Percentiles rank a stretch among this genome's conserved stretches.
Evolutionary conservation across 2,329 filamentous ascomycete species (phyloP).

Genomic region (Elsinoe fawcettii): DNA sequence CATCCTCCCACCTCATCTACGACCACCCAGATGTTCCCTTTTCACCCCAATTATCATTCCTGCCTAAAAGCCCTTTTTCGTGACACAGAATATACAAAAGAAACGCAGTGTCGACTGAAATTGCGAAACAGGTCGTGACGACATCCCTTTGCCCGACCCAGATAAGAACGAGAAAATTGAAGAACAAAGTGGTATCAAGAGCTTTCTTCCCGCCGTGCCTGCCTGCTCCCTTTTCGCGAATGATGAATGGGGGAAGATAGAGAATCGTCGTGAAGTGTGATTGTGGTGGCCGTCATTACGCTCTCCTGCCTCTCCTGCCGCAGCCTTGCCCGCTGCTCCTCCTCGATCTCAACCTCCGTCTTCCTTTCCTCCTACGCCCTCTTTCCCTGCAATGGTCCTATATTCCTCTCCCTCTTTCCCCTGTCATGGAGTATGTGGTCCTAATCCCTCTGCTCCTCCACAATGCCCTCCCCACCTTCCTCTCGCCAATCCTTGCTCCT

Average conservation of each 20-base stretch:
- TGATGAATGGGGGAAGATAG: background rate
- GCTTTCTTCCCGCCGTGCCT: background rate
- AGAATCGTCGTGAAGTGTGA: background rate
- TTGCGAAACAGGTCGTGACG: background rate
- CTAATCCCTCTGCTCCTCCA: slow-evolving; percentile 19
- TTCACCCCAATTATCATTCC: too few species aligned
- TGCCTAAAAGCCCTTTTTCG: too few species aligned
- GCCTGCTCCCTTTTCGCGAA: background rate
- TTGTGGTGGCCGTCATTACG: background rate
- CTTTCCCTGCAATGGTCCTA: too few species aligned
- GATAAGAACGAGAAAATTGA: background rate
- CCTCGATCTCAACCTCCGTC: background rate
- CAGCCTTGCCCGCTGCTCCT: too few species aligned
- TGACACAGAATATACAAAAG: too few species aligned
- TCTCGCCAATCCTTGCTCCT: slow-evolving; percentile 89
- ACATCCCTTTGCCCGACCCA: background rate
- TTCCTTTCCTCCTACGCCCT: background rate
- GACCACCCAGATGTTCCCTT: too few species aligned
- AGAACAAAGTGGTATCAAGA: slow-evolving; percentile 4
- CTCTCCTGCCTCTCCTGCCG: too few species aligned
- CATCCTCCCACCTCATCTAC: too few species aligned
- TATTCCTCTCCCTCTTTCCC: background rate
- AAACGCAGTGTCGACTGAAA: too few species aligned
- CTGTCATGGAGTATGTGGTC: background rate
- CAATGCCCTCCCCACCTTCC: slow-evolving; percentile 56